These are phyloP conservation scores for Wilcoxina mikolae DNA, from an alignment of 495 filamentous ascomycete species.

Conservation along the genomic window DNA sequence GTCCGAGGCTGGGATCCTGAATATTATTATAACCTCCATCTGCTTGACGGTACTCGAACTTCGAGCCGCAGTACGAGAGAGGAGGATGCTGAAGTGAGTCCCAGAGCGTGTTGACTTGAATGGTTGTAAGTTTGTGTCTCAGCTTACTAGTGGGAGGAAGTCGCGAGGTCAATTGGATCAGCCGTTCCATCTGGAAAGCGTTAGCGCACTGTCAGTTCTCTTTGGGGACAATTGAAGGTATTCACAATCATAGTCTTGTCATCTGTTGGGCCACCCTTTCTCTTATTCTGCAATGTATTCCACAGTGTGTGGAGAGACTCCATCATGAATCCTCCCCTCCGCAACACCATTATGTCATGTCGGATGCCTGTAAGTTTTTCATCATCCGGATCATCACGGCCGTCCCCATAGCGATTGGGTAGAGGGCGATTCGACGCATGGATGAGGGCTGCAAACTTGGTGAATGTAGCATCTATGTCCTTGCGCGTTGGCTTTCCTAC, in stretches of 20 bases:
- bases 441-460: conserved; percentile 34
- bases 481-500: conserved; percentile 16
- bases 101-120: conserved; percentile 51
- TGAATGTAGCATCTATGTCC: conserved; percentile 22
- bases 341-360: conserved; percentile 48
- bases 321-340: conserved; percentile 34
- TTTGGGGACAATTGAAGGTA: conserved; percentile 1
- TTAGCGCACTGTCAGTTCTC: conserved; percentile 3
- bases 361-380: conserved; percentile 42
- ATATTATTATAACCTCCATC: conserved; percentile 57
- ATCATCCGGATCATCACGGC: conserved; percentile 36
- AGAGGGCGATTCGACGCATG: conserved; percentile 49
- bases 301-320: conserved; percentile 40
- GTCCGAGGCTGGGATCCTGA: conserved; percentile 48
- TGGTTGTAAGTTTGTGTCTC: conserved; percentile 40
- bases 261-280: conserved; percentile 42
- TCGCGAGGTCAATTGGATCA: conserved; percentile 57
- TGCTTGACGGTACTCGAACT: conserved; percentile 46
- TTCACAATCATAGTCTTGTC: conserved; percentile 49
- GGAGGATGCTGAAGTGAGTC: conserved; percentile 56
- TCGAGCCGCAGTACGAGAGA: conserved; percentile 38
- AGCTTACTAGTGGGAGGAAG: conserved; percentile 42
- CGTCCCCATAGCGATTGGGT: conserved; percentile 51
- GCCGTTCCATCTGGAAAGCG: conserved; percentile 45
- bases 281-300: conserved; percentile 39